Evolutionary conservation across 345 rosid species (phyloP).

Genomic region (Dimocarpus longan): DNA sequence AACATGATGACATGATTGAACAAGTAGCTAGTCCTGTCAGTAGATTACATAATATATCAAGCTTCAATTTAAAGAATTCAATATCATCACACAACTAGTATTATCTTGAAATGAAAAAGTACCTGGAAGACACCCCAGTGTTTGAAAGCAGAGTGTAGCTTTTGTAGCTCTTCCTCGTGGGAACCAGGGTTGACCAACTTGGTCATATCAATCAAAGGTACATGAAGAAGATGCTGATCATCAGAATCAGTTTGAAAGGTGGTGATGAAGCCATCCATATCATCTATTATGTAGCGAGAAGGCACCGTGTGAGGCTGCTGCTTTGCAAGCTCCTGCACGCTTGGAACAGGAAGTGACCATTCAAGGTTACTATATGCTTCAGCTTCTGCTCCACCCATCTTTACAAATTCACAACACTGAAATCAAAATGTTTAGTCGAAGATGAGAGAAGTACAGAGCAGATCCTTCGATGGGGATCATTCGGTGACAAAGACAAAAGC

Average conservation of each 20-base stretch:
- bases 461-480: too few relatives aligned
- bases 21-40: too few relatives aligned
- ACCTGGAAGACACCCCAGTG: conserved; percentile 42
- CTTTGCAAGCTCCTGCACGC: conserved; percentile 35
- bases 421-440: not conserved
- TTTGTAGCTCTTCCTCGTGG: conserved; percentile 27
- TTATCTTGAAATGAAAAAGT: not conserved
- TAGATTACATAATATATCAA: too few relatives aligned
- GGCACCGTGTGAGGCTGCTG: conserved; percentile 27
- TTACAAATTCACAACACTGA: not conserved
- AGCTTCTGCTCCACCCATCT: conserved; percentile 1
- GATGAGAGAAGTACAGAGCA: too few relatives aligned
- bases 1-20: too few relatives aligned
- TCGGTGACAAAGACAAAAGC: too few relatives aligned
- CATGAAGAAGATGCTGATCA: not conserved
- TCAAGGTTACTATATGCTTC: conserved; percentile 20
- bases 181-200: conserved; percentile 24
- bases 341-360: conserved; percentile 37
- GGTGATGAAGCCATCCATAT: not conserved
- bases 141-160: conserved; percentile 34
- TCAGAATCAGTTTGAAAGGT: not conserved
- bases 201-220: conserved; percentile 38
- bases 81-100: not conserved
- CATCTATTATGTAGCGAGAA: conserved; percentile 27
- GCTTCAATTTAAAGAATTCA: not conserved